These are phyloP conservation scores for Candida palmyrensis DNA, from an alignment of 805 yeast genomes.

Conservation along the genomic window DNA sequence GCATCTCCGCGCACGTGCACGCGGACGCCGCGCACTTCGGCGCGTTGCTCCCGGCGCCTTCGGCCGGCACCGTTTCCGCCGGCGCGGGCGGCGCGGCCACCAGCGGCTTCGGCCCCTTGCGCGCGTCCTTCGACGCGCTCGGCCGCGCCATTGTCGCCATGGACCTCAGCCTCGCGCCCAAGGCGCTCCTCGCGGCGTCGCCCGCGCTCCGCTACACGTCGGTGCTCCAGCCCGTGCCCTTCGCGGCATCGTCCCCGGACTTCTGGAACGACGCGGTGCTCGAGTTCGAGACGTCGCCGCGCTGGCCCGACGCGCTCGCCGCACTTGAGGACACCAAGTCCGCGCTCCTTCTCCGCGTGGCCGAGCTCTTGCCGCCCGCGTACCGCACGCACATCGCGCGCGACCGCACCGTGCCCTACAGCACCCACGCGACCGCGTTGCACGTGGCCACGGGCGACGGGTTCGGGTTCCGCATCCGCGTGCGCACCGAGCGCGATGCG, in stretches of 20 bases:
- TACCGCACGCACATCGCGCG: conserved; percentile 59
- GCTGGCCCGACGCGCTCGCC: conserved; percentile 91
- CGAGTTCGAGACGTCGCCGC: conserved; percentile 84
- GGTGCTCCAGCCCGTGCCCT: conserved; percentile 74
- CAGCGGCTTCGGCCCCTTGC: conserved; percentile 27
- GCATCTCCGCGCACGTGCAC: conserved; percentile 28
- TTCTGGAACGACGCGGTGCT: conserved; percentile 76
- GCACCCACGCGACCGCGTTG: conserved; percentile 50
- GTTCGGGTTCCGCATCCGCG: conserved; percentile 73
- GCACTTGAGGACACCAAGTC: conserved; percentile 88
- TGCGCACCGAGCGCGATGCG: conserved; percentile 82
- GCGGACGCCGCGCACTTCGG: conserved; percentile 43
- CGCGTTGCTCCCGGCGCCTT: conserved; percentile 52
- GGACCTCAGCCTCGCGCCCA: conserved; percentile 63
- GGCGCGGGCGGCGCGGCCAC: conserved; percentile 15
- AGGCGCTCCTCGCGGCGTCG: conserved; percentile 69
- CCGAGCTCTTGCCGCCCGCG: conserved; percentile 39
- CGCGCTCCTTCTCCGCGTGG: conserved; percentile 75
- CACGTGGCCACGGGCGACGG: conserved; percentile 84
- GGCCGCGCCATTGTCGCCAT: conserved; percentile 43
- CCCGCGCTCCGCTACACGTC: conserved; percentile 75
- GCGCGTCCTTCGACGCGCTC: conserved; percentile 45
- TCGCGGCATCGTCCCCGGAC: conserved; percentile 68
- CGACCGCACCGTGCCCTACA: conserved; percentile 65
- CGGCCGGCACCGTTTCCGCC: conserved; percentile 18